phyloP scores from a whole-genome alignment of 1,139 yeast species.

The Sugiyamaella xylanicola region DNA sequence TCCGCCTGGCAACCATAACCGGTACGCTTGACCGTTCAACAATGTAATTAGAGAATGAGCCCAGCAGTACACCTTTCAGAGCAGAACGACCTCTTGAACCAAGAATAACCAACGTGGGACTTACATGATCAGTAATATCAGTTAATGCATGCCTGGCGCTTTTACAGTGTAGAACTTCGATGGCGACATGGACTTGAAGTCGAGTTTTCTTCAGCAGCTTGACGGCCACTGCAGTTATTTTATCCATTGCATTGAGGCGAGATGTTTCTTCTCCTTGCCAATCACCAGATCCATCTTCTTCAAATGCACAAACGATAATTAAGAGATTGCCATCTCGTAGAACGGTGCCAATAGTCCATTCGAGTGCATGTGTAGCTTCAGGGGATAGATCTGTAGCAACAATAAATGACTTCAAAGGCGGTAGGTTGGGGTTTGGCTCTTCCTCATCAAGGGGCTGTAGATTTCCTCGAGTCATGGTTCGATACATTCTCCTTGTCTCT shows the following conservation, averaged over 20 bases:
- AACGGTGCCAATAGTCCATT: conserved; percentile 88
- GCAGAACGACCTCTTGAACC: conserved; percentile 81
- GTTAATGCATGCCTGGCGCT: conserved; percentile 83
- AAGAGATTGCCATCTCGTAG: conserved; percentile 82
- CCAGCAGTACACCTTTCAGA: conserved; percentile 72
- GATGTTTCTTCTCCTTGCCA: conserved; percentile 41
- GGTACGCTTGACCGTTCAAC: conserved; percentile 82
- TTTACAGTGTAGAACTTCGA: conserved; percentile 80
- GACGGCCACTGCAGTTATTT: conserved; percentile 61
- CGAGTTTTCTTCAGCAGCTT: conserved; percentile 68
- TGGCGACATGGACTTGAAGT: conserved; percentile 71
- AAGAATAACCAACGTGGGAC: conserved; percentile 81
- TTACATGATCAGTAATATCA: conserved; percentile 78
- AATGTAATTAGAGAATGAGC: conserved; percentile 73
- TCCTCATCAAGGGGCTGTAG: conserved; percentile 53
- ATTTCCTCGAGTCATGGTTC: conserved; percentile 72
- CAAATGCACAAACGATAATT: conserved; percentile 76
- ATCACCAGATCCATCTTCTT: conserved; percentile 55
- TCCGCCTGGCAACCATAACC: conserved; percentile 86
- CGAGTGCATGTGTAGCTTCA: conserved; percentile 82
- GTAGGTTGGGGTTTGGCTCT: conserved; percentile 40
- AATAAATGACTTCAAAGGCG: conserved; percentile 66
- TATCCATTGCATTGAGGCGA: conserved; percentile 60
- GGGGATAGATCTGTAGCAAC: conserved; percentile 82
- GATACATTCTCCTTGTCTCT: conserved; percentile 55